phyloP scores from a whole-genome alignment of 352 stramenopile species.

The Phytophthora tubulina region DNA sequence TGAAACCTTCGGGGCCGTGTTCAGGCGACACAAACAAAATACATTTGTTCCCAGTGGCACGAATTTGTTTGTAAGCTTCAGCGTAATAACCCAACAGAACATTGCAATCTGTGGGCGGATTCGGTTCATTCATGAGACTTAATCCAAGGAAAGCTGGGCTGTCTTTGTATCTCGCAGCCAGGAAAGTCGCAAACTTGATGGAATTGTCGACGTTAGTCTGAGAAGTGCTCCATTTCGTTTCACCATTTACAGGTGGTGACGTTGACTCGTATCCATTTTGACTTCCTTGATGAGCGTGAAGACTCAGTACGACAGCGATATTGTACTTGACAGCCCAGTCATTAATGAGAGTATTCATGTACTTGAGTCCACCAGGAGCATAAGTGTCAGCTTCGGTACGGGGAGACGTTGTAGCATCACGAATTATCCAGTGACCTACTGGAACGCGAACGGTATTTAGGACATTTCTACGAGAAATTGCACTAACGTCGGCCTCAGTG shows the following conservation, averaged over 20 bases:
- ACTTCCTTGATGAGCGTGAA: slow-evolving; percentile 60
- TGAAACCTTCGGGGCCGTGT: slow-evolving; percentile 31
- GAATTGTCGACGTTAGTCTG: slow-evolving; percentile 46
- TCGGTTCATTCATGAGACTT: slow-evolving; percentile 65
- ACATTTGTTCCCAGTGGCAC: slow-evolving; percentile 49
- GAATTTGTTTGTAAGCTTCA: slow-evolving; percentile 48
- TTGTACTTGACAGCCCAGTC: slow-evolving; percentile 62
- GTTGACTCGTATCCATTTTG: slow-evolving; percentile 60
- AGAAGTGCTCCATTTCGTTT: slow-evolving; percentile 36
- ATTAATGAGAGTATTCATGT: slow-evolving; percentile 60
- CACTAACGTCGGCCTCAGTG: slow-evolving; percentile 17
- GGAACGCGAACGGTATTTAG: slow-evolving; percentile 57
- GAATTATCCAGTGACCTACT: slow-evolving; percentile 53
- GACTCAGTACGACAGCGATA: slow-evolving; percentile 59
- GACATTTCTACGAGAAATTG: slow-evolving; percentile 12
- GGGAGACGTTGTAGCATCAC: slow-evolving; percentile 20
- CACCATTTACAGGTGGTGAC: slow-evolving; percentile 12
- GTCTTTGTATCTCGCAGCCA: slow-evolving; percentile 54
- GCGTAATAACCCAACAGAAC: slow-evolving; percentile 47
- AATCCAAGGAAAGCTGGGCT: slow-evolving; percentile 60
- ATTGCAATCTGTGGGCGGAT: slow-evolving; percentile 19
- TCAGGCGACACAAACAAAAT: slow-evolving; percentile 50
- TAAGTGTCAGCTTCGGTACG: slow-evolving; percentile 25
- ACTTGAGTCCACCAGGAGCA: slow-evolving; percentile 41
- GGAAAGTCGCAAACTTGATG: slow-evolving; percentile 44